Evolutionary conservation across 1,284 basidiomycete genomes (phyloP).

Genomic region (Sporisorium exsertum): DNA sequence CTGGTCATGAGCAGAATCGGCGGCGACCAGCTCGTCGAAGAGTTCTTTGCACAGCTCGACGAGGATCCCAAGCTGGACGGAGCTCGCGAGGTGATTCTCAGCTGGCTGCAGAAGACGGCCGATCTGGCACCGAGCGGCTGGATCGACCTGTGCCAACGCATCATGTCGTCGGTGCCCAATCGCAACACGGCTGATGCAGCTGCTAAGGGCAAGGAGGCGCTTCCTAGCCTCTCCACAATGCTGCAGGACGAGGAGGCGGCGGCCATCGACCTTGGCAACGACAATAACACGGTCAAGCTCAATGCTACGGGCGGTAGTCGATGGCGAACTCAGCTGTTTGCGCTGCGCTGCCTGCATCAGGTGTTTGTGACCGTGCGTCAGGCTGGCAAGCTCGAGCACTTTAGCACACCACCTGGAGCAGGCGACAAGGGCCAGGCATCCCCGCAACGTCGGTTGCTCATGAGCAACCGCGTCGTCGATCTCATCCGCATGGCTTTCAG

Average conservation of each 20-base stretch:
- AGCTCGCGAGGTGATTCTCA: constrained; percentile 90
- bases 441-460: constrained; percentile 72
- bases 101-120: constrained; percentile 95
- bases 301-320: constrained; percentile 70
- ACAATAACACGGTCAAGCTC: constrained; percentile 34
- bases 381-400: constrained; percentile 73
- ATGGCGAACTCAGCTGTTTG: constrained; percentile 97
- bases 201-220: constrained; percentile 25
- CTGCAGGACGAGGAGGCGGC: constrained; percentile 88
- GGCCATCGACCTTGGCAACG: constrained; percentile 73
- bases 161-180: constrained; percentile 75
- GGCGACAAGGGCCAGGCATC: constrained; percentile 74
- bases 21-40: constrained; percentile 91
- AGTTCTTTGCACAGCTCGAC: constrained; percentile 93
- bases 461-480: constrained; percentile 87
- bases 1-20: constrained; percentile 90
- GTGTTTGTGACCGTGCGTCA: constrained; percentile 82
- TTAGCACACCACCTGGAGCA: constrained; percentile 73
- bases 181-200: constrained; percentile 17
- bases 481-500: constrained; percentile 98
- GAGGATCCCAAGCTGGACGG: constrained; percentile 94
- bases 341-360: constrained; percentile 89
- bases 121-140: constrained; percentile 92
- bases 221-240: constrained; percentile 38
- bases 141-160: constrained; percentile 97